Conservation (phyloP, 352 stramenopile species). For the Phytopythium aichiense region DNA sequence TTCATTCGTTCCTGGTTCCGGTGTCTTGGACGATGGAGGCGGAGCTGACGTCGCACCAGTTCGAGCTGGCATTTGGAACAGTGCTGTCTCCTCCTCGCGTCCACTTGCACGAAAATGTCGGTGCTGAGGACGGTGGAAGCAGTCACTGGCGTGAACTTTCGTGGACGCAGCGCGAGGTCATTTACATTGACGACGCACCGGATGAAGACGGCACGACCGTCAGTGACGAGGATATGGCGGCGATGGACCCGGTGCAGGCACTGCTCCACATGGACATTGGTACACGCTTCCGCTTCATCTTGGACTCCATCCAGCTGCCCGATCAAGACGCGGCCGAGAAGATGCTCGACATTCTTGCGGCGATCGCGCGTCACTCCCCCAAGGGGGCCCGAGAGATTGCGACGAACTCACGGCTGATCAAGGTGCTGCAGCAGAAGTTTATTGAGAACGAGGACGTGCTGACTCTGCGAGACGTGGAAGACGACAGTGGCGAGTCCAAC, state of each 20-base stretch:
- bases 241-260: constrained; percentile 51
- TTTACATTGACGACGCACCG: constrained; percentile 43
- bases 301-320: constrained; percentile 41
- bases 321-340: constrained; percentile 37
- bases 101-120: constrained; percentile 35
- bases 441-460: constrained; percentile 48
- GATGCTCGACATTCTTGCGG: constrained; percentile 53
- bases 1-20: constrained; percentile 56
- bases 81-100: constrained; percentile 25
- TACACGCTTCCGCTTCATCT: constrained; percentile 44
- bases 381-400: constrained; percentile 37
- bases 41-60: constrained; percentile 1
- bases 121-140: background rate
- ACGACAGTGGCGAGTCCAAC: constrained; percentile 17
- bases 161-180: constrained; percentile 19
- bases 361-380: constrained; percentile 47
- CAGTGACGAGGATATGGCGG: constrained; percentile 46
- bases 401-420: constrained; percentile 38
- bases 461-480: constrained; percentile 11
- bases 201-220: constrained; percentile 34
- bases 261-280: constrained; percentile 55
- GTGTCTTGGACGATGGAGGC: constrained; percentile 2
- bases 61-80: constrained; percentile 26
- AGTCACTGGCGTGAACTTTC: background rate
- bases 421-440: constrained; percentile 40